A percentile compares a stretch with the other conserved stretches of the same genome.
Evolutionary conservation across 352 stramenopile genomes (phyloP).

Genomic region (Phytophthora nicotianae): DNA sequence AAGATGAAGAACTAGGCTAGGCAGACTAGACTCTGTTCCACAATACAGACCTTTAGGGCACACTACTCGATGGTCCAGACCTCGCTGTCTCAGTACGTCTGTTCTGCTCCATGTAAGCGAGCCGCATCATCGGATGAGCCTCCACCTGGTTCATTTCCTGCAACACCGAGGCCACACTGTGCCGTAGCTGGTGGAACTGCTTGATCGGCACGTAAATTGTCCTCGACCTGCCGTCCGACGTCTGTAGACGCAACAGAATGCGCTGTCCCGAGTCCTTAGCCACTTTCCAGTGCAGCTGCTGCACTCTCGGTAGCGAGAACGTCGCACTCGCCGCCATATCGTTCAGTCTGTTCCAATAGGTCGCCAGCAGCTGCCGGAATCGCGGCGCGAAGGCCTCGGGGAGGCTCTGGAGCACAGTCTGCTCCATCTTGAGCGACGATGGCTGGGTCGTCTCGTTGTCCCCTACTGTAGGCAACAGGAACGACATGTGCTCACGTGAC

Average conservation of each 20-base stretch:
- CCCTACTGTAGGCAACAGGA: slow-evolving; percentile 40
- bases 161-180: slow-evolving; percentile 72
- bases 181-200: slow-evolving; percentile 82
- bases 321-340: slow-evolving; percentile 1
- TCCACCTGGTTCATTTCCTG: slow-evolving; percentile 81
- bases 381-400: slow-evolving; percentile 44
- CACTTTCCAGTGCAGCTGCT: slow-evolving; percentile 46
- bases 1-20: slow-evolving; percentile 77
- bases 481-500: slow-evolving; percentile 56
- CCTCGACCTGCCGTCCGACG: slow-evolving; percentile 46
- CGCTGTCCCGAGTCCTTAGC: slow-evolving; percentile 8
- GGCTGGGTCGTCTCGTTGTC: slow-evolving; percentile 9
- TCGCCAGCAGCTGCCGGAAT: slow-evolving; percentile 49
- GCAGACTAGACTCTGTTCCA: background rate
- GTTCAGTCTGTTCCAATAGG: slow-evolving; percentile 40
- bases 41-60: slow-evolving; percentile 15
- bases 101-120: slow-evolving; percentile 52
- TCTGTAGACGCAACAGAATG: slow-evolving; percentile 62
- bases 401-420: slow-evolving; percentile 43
- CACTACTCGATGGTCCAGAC: background rate
- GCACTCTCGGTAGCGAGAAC: slow-evolving; percentile 44
- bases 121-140: slow-evolving; percentile 77
- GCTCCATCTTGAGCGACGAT: slow-evolving; percentile 30
- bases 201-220: slow-evolving; percentile 55
- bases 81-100: background rate